phyloP scores from a whole-genome alignment of 1,139 yeast species.

The Taphrina wiesneri region DNA sequence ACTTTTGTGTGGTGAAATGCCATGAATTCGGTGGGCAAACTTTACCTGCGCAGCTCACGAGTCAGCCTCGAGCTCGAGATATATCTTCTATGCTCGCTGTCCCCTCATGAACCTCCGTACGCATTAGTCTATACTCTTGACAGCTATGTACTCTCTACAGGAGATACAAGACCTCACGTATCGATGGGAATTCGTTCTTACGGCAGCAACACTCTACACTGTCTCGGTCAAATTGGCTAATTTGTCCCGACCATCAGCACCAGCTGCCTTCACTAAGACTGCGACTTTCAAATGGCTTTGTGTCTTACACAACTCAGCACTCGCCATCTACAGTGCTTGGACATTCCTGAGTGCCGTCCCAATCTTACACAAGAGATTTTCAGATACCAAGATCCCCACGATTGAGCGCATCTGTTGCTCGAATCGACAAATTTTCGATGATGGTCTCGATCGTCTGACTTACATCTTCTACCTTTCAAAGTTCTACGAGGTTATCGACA shows the following conservation, averaged over 20 bases:
- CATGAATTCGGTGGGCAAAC: neutral
- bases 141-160: neutral
- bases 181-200: slow-evolving; percentile 42
- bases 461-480: slow-evolving; percentile 71
- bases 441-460: slow-evolving; percentile 61
- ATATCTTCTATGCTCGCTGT: too few species aligned
- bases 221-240: slow-evolving; percentile 60
- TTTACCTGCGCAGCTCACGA: neutral
- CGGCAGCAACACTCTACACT: slow-evolving; percentile 63
- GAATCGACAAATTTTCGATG: slow-evolving; percentile 59
- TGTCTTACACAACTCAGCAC: slow-evolving; percentile 60
- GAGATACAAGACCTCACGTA: slow-evolving; percentile 15
- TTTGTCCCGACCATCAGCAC: slow-evolving; percentile 49
- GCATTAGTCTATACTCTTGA: neutral
- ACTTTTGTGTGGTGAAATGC: neutral
- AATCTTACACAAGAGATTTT: slow-evolving; percentile 36
- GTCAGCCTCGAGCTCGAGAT: neutral
- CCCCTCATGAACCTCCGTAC: too few species aligned
- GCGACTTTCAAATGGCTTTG: slow-evolving; percentile 58
- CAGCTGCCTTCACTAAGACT: slow-evolving; percentile 61
- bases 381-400: slow-evolving; percentile 41
- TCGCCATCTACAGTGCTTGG: slow-evolving; percentile 70
- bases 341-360: slow-evolving; percentile 51
- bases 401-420: slow-evolving; percentile 69
- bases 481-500: slow-evolving; percentile 72